Percentiles rank a stretch among this genome's conserved stretches.
Conservation (phyloP, 2,329 filamentous ascomycete species). For the Capronia coronata region DNA sequence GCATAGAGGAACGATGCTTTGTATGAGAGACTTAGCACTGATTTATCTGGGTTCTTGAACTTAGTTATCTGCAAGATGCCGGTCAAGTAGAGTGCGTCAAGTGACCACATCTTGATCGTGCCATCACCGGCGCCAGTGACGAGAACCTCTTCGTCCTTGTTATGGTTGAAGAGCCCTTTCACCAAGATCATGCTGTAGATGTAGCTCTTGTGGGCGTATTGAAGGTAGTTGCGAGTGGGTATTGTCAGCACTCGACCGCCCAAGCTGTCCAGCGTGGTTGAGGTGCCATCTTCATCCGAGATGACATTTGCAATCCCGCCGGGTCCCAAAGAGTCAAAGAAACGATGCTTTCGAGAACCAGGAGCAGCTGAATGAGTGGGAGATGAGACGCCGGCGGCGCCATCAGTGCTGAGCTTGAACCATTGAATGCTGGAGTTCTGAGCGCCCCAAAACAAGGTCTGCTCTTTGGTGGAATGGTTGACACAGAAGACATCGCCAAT, state of each 20-base stretch:
- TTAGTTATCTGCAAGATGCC: constrained; percentile 64
- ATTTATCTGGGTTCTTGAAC: constrained; percentile 56
- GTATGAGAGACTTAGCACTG: constrained; percentile 69
- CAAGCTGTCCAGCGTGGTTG: constrained; percentile 43
- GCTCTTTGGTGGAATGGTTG: constrained; percentile 71
- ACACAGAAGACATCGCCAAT: constrained; percentile 94
- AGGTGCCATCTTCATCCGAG: constrained; percentile 37
- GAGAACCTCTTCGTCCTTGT: constrained; percentile 68
- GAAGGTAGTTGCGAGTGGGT: constrained; percentile 67
- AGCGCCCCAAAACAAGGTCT: constrained; percentile 83
- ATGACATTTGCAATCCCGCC: constrained; percentile 64
- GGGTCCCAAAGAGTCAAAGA: constrained; percentile 83
- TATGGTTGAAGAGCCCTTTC: constrained; percentile 62
- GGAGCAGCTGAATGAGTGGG: constrained; percentile 63
- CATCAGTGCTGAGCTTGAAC: constrained; percentile 65
- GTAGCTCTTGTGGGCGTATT: constrained; percentile 93
- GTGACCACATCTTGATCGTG: constrained; percentile 80
- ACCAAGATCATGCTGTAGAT: constrained; percentile 93
- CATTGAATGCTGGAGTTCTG: constrained; percentile 64
- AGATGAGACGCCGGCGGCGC: constrained; percentile 46
- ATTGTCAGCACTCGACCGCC: constrained; percentile 71
- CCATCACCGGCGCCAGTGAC: constrained; percentile 92
- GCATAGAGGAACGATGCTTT: constrained; percentile 91
- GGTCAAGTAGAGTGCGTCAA: constrained; percentile 38
- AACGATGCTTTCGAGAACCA: constrained; percentile 67